Base-by-base conservation (phyloP, 495 filamentous ascomycete genomes). In the Penicillium odoratum region DNA sequence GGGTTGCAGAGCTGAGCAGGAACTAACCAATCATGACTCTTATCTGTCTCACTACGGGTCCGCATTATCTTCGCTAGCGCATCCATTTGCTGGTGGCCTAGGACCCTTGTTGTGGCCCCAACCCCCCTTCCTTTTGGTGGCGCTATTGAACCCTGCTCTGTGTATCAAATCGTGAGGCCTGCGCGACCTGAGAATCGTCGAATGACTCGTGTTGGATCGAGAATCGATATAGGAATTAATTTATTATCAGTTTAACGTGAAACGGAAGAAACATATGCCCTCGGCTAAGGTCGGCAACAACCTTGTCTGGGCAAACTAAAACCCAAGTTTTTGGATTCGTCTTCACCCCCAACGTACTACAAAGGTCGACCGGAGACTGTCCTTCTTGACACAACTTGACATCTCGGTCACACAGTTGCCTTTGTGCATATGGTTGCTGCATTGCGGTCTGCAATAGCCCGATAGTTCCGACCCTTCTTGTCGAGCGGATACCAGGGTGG, bases 1-100 rank as follows among this genome's bases (percentile, higher is more conserved):
- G 60, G 64, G 55, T 63, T 63, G 53, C 60, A 64, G 50, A 57
- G 42, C 36, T 50, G 49, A 48, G 26, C 56, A 67, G 62, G 65
- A 55, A 30, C 57, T 55, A 59, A 30, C 60, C 59, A 65, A 54
- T 61, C 25, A 58, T 4, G 44, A 10, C 7, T 9, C 40, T 5
- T 9, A 9, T 16, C 13, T 29, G 18, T 25, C 33, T 26, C 40
- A 16, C 3, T 34, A 21, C 33, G 36, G 31, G 31, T 55, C 42
- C 43, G 26, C 31, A 30, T 18, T 30, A 36, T 30, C 16, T 21
- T 26, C 26, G 54, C 26, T 44, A 42, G 49, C 30, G 15, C 13
- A 15, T 40, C 38, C 38, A 40, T 40, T 36, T 36, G 38, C 5
- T 40, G 38, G 38, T 40, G 38, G 38, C 38, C 38, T 34, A 46